Percentiles rank a stretch among this genome's conserved stretches.
Conservation (phyloP, 495 filamentous ascomycete species). For the Penicillium manginii region DNA sequence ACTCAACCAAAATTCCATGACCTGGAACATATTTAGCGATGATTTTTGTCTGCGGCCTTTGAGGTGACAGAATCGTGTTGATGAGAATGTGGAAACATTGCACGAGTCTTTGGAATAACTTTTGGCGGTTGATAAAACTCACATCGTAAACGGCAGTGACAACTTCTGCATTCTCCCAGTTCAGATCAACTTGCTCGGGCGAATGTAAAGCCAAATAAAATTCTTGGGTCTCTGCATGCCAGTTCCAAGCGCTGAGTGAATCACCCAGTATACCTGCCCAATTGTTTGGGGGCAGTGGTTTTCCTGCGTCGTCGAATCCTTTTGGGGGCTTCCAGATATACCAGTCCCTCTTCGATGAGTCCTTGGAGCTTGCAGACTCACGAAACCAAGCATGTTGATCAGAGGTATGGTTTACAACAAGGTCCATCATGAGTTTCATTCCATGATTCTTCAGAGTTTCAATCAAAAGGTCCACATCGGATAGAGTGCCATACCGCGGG, state of each 20-base stretch:
- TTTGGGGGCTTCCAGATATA: conserved; percentile 55
- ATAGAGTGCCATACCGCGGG: conserved; percentile 52
- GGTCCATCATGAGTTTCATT: conserved; percentile 65
- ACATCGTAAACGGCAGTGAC: too few relatives aligned
- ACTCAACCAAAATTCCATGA: conserved; percentile 51
- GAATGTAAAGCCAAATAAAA: conserved; percentile 53
- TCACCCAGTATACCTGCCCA: conserved; percentile 31
- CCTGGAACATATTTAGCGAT: too few relatives aligned
- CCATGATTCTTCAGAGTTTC: conserved; percentile 44
- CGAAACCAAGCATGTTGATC: conserved; percentile 69
- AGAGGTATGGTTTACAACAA: conserved; percentile 69
- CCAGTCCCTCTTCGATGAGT: conserved; percentile 50
- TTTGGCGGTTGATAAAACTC: too few relatives aligned
- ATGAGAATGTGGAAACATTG: too few relatives aligned
- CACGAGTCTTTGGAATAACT: too few relatives aligned
- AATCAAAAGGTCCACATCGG: conserved; percentile 58
- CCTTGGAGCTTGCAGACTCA: conserved; percentile 49
- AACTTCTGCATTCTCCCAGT: conserved; percentile 49
- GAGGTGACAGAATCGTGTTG: too few relatives aligned
- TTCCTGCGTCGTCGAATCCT: conserved; percentile 43
- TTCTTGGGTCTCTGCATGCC: conserved; percentile 46
- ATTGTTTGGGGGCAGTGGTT: conserved; percentile 57
- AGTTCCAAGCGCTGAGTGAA: conserved; percentile 42
- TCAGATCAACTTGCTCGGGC: conserved; percentile 51
- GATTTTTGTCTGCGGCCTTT: too few relatives aligned